These are phyloP conservation scores for Pseudonitzschia multiseries DNA, from an alignment of 108 stramenopile genomes.

Conservation along the genomic window DNA sequence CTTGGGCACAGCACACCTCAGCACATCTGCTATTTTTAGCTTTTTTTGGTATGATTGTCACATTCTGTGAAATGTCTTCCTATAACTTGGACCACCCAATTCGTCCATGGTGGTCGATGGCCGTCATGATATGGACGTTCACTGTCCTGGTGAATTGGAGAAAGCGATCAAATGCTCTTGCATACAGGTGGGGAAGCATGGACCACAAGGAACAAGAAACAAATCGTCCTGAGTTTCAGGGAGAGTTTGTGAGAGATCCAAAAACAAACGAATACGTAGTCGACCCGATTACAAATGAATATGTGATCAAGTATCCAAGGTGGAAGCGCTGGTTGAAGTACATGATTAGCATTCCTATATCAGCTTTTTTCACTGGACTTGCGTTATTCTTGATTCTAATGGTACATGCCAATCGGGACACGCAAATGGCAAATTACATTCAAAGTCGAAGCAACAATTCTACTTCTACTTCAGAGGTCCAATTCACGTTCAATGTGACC, in stretches of 20 bases:
- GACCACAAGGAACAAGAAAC: conserved; percentile 92
- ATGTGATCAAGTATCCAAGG: conserved; percentile 76
- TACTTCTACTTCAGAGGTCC: conserved; percentile 1
- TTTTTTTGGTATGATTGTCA: conserved; percentile 70
- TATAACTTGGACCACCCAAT: conserved; percentile 76
- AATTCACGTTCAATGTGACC: conserved; percentile 42
- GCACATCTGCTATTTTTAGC: conserved; percentile 74
- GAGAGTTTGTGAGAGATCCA: conserved; percentile 43
- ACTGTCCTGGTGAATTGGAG: conserved; percentile 91
- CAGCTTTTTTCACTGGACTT: conserved; percentile 68
- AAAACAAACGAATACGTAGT: conserved; percentile 5
- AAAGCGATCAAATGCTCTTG: conserved; percentile 75
- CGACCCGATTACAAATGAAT: conserved; percentile 79
- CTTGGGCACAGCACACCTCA: conserved; percentile 94
- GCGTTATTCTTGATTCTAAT: conserved; percentile 79
- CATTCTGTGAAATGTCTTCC: conserved; percentile 55
- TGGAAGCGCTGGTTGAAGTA: conserved; percentile 87
- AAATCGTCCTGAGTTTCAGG: conserved; percentile 90
- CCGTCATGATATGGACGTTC: conserved; percentile 93
- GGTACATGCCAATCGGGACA: conserved; percentile 83
- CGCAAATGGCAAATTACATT: conserved; percentile 82
- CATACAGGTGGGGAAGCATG: conserved; percentile 90
- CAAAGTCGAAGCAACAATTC: conserved; percentile 20
- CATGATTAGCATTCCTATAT: conserved; percentile 79
- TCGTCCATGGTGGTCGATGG: conserved; percentile 67